phyloP scores from a whole-genome alignment of 768 basidiomycete genomes.

The Coprinopsis strossmayeri region DNA sequence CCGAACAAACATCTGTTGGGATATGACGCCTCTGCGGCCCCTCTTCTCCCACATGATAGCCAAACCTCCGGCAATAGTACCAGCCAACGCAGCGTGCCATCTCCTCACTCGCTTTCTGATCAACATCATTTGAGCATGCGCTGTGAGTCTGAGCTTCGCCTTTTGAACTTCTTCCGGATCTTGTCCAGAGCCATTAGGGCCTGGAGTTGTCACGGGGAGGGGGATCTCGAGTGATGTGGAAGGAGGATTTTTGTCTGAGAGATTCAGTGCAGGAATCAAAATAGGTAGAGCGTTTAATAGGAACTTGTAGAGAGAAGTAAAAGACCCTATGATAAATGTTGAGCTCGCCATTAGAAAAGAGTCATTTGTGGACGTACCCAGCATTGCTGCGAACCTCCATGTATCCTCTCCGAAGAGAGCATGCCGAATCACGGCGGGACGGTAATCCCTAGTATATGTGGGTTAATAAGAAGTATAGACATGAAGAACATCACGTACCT shows the following conservation, averaged over 20 bases:
- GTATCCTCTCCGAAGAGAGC: conserved; percentile 83
- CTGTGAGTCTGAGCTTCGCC: conserved; percentile 52
- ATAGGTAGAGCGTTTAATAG: conserved; percentile 75
- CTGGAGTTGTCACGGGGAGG: conserved; percentile 13
- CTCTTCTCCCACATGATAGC: conserved; percentile 76
- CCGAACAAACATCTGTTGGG: conserved; percentile 89
- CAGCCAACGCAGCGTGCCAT: conserved; percentile 81
- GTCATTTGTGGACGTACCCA: conserved; percentile 42
- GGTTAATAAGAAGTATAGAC: background rate
- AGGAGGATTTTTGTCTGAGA: conserved; percentile 19
- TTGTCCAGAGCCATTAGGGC: too few species aligned
- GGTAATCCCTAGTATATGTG: conserved; percentile 41
- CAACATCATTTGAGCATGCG: conserved; percentile 56
- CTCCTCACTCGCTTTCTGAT: conserved; percentile 59
- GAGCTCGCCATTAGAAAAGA: background rate
- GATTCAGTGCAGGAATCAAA: conserved; percentile 45
- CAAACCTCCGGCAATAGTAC: conserved; percentile 64
- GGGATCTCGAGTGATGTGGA: background rate
- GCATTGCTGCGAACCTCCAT: conserved; percentile 80
- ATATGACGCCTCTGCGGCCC: conserved; percentile 57
- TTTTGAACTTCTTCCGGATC: conserved; percentile 22
- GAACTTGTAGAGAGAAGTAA: conserved; percentile 73
- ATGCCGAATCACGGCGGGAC: conserved; percentile 63
- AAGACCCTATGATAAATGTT: conserved; percentile 45
- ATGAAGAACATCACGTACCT: too few species aligned